phyloP scores from a whole-genome alignment of 2,329 filamentous ascomycete genomes.

The Colletotrichum euphorbiae region DNA sequence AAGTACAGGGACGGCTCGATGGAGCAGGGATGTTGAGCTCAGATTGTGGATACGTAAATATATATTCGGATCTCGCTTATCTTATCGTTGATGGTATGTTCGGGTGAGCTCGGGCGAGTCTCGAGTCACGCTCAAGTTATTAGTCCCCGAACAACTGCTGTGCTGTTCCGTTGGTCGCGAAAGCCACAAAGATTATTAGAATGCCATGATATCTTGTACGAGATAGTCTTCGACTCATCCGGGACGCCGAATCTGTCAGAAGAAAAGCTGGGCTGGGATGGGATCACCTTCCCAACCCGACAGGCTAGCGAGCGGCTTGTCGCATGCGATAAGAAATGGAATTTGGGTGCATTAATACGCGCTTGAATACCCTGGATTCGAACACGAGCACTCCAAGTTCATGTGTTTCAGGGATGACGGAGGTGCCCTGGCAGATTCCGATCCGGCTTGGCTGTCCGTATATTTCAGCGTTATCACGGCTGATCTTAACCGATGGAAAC shows the following conservation, averaged over 20 bases:
- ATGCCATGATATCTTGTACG: constrained; percentile 11
- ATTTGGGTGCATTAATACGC: constrained; percentile 42
- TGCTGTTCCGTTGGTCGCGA: not conserved
- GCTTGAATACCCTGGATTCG: constrained; percentile 40
- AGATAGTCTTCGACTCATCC: constrained; percentile 5
- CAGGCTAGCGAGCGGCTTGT: constrained; percentile 21
- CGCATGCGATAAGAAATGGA: constrained; percentile 38
- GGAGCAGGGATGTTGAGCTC: constrained; percentile 1
- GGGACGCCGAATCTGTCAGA: not conserved
- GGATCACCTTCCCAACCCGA: constrained; percentile 44
- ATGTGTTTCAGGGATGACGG: constrained; percentile 1
- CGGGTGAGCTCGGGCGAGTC: constrained; percentile 28
- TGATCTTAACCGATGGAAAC: not conserved
- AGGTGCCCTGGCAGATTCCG: not conserved
- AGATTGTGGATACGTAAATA: not conserved
- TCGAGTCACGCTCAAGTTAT: constrained; percentile 1
- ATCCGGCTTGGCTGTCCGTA: constrained; percentile 39
- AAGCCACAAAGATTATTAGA: constrained; percentile 5
- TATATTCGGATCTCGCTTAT: constrained; percentile 18
- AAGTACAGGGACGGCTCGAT: too few species aligned
- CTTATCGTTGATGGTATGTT: constrained; percentile 2
- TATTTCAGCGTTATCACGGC: constrained; percentile 41
- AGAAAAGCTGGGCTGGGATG: not conserved
- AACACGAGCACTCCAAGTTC: constrained; percentile 30
- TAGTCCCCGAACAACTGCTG: too few species aligned